Conservation (phyloP, 495 filamentous ascomycete species). For the Platismatia glauca region DNA sequence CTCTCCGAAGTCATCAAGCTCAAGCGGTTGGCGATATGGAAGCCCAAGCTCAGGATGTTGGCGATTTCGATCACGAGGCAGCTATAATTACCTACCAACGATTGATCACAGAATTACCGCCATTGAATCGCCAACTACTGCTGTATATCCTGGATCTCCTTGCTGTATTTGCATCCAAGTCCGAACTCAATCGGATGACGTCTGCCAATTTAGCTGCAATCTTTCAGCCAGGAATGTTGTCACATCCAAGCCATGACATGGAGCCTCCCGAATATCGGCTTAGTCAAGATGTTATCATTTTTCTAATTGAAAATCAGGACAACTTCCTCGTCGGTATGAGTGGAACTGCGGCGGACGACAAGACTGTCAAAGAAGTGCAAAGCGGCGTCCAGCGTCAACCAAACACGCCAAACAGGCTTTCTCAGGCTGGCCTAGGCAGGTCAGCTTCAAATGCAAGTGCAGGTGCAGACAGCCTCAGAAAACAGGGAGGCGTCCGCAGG, state of each 20-base stretch:
- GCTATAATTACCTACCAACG: slow-evolving; percentile 80
- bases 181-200: slow-evolving; percentile 93
- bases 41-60: slow-evolving; percentile 41
- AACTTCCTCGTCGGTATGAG: slow-evolving; percentile 91
- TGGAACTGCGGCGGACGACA: slow-evolving; percentile 79
- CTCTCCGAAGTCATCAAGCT: slow-evolving; percentile 65
- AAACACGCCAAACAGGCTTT: slow-evolving; percentile 45
- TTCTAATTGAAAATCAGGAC: slow-evolving; percentile 93
- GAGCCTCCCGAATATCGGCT: slow-evolving; percentile 83
- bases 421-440: slow-evolving; percentile 53
- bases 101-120: slow-evolving; percentile 85
- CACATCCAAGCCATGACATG: slow-evolving; percentile 92
- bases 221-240: slow-evolving; percentile 93
- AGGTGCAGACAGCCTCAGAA: slow-evolving; percentile 75
- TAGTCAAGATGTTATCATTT: slow-evolving; percentile 95
- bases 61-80: slow-evolving; percentile 59
- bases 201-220: slow-evolving; percentile 93
- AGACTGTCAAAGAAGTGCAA: slow-evolving; percentile 77
- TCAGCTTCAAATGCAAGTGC: slow-evolving; percentile 82
- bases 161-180: slow-evolving; percentile 95
- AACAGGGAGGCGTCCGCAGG: slow-evolving; percentile 64
- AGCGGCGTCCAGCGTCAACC: slow-evolving; percentile 50
- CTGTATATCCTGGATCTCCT: slow-evolving; percentile 97
- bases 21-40: slow-evolving; percentile 59
- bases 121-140: slow-evolving; percentile 87